Conservation (phyloP, 2,329 filamentous ascomycete genomes). For the Trichoderma endophyticum region DNA sequence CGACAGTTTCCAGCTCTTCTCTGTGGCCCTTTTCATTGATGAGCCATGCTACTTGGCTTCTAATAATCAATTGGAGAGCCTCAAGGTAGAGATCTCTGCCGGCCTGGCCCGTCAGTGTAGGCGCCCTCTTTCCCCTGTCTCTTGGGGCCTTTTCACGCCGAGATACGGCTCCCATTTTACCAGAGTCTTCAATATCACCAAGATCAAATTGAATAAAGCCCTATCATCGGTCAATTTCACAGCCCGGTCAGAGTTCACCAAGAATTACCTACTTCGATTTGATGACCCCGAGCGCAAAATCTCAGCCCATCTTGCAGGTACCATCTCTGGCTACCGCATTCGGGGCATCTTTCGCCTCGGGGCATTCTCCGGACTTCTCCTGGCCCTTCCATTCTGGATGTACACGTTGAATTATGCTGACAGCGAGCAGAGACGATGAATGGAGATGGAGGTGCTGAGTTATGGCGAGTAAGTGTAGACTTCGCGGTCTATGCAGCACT, state of each 20-base stretch:
- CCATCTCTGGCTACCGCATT: slow-evolving; percentile 69
- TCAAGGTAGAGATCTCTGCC: slow-evolving; percentile 79
- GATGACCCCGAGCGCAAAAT: slow-evolving; percentile 78
- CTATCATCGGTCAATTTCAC: slow-evolving; percentile 26
- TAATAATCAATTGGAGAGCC: slow-evolving; percentile 77
- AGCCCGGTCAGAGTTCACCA: background rate
- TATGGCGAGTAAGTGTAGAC: background rate
- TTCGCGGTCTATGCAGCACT: background rate
- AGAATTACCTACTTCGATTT: slow-evolving; percentile 59
- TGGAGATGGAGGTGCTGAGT: background rate
- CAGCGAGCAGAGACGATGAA: background rate
- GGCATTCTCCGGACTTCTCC: slow-evolving; percentile 50
- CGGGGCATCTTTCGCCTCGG: slow-evolving; percentile 53
- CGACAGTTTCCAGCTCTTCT: slow-evolving; percentile 70
- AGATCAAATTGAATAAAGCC: slow-evolving; percentile 55
- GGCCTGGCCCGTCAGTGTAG: slow-evolving; percentile 61
- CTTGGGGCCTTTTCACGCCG: slow-evolving; percentile 57
- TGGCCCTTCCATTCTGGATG: slow-evolving; percentile 37
- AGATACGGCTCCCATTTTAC: slow-evolving; percentile 52
- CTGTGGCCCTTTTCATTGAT: slow-evolving; percentile 64
- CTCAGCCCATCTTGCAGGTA: slow-evolving; percentile 72
- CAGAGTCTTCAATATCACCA: slow-evolving; percentile 70
- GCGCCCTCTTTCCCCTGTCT: slow-evolving; percentile 46
- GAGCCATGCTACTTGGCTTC: slow-evolving; percentile 76
- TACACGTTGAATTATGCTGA: background rate